A percentile compares a stretch with the other conserved stretches of the same genome.
Evolutionary conservation across 2,329 filamentous ascomycete species (phyloP).

Genomic region (Pyrenochaeta sp.): DNA sequence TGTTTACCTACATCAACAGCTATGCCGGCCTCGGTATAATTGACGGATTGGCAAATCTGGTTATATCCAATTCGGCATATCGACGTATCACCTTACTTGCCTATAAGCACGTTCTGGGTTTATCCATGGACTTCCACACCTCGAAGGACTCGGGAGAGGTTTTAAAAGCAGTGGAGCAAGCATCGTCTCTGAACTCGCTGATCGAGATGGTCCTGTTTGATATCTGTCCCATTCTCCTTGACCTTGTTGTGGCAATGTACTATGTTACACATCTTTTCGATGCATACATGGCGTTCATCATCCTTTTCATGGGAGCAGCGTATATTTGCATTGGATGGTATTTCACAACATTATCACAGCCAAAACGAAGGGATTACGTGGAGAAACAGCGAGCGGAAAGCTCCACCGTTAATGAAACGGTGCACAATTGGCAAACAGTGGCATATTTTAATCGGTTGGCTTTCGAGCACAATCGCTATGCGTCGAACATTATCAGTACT

Average conservation of each 20-base stretch:
- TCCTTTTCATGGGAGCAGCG: conserved; percentile 49
- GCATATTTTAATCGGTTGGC: conserved; percentile 65
- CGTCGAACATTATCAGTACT: conserved; percentile 47
- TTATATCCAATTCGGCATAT: conserved; percentile 66
- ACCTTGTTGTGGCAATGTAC: conserved; percentile 67
- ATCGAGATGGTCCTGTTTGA: conserved; percentile 68
- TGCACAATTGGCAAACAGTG: conserved; percentile 69
- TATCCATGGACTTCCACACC: conserved; percentile 76
- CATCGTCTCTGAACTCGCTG: conserved; percentile 66
- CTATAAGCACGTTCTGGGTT: conserved; percentile 73
- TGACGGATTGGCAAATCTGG: conserved; percentile 61
- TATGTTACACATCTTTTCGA: conserved; percentile 71
- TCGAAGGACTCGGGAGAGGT: conserved; percentile 71
- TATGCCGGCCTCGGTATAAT: conserved; percentile 61
- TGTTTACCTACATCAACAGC: conserved; percentile 59
- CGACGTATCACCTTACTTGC: conserved; percentile 66
- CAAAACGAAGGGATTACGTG: conserved; percentile 51
- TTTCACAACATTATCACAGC: conserved; percentile 53
- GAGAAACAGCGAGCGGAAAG: conserved; percentile 60
- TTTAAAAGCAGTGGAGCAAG: conserved; percentile 71
- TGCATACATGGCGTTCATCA: conserved; percentile 56
- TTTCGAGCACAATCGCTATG: conserved; percentile 64
- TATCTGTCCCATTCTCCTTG: conserved; percentile 68
- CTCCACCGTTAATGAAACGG: conserved; percentile 65
- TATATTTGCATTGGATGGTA: conserved; percentile 63